Evolutionary conservation across 768 basidiomycete species (phyloP).

Genomic region (Boletus rubroflammeus): DNA sequence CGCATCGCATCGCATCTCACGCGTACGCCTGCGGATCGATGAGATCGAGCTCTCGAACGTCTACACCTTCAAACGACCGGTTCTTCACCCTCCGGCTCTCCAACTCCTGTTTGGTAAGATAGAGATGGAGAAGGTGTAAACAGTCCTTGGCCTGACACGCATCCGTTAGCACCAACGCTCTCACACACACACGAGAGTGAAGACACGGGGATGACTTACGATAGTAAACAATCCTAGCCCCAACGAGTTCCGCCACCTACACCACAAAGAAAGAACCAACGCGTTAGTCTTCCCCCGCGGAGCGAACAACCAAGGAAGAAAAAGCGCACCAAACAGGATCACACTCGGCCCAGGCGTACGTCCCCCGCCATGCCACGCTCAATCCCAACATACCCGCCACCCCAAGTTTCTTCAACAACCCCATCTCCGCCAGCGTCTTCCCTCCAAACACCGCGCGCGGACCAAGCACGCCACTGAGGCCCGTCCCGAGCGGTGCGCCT

Average conservation of each 20-base stretch:
- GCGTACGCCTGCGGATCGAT: slow-evolving; percentile 35
- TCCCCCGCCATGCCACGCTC: slow-evolving; percentile 51
- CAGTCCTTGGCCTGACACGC: slow-evolving; percentile 60
- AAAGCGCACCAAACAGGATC: slow-evolving; percentile 67
- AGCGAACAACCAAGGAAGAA: neutral
- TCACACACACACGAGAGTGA: neutral
- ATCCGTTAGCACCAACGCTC: neutral
- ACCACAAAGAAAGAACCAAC: neutral
- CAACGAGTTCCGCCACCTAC: slow-evolving; percentile 63
- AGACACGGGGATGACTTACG: slow-evolving; percentile 18
- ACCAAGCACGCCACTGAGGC: neutral
- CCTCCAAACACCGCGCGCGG: slow-evolving; percentile 20
- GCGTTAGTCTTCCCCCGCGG: neutral
- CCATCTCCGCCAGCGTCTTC: slow-evolving; percentile 10
- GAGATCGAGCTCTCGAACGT: slow-evolving; percentile 61
- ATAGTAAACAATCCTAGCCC: slow-evolving; percentile 67
- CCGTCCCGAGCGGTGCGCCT: slow-evolving; percentile 2
- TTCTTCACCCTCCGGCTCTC: slow-evolving; percentile 66
- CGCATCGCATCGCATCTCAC: neutral
- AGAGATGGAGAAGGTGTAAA: slow-evolving; percentile 62
- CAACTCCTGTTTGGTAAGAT: slow-evolving; percentile 67
- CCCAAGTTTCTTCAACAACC: slow-evolving; percentile 23
- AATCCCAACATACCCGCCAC: slow-evolving; percentile 37
- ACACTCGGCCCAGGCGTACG: slow-evolving; percentile 57
- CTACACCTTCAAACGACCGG: slow-evolving; percentile 71